Evolutionary conservation across 176 grass and related monocot species (phyloP).

Genomic region (Phoenix roebelenii): DNA sequence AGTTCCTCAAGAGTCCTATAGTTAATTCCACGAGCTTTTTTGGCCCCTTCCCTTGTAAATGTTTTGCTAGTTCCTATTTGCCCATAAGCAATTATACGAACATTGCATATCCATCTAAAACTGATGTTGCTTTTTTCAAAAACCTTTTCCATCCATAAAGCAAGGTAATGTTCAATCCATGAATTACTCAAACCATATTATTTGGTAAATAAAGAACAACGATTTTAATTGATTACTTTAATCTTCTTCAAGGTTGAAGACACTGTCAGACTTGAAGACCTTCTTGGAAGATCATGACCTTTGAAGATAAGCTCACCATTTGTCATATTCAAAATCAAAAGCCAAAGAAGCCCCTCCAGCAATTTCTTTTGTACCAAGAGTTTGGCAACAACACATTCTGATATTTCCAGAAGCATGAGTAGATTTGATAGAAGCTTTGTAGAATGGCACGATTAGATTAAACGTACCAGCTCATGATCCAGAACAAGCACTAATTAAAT

Average conservation of each 20-base stretch:
- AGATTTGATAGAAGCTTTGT: neutral
- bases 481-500: too few relatives aligned
- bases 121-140: slow-evolving; percentile 83
- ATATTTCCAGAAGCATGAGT: slow-evolving; percentile 56
- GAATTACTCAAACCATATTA: too few relatives aligned
- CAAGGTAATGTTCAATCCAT: neutral
- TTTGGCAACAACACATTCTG: slow-evolving; percentile 81
- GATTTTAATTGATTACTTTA: slow-evolving; percentile 44
- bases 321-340: slow-evolving; percentile 73
- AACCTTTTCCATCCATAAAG: slow-evolving; percentile 42
- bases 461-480: too few relatives aligned
- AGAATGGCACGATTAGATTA: too few relatives aligned
- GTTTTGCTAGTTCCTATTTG: slow-evolving; percentile 93
- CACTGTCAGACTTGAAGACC: slow-evolving; percentile 73
- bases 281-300: slow-evolving; percentile 82
- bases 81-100: slow-evolving; percentile 89
- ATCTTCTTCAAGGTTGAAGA: slow-evolving; percentile 68
- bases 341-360: slow-evolving; percentile 43
- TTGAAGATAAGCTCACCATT: slow-evolving; percentile 78
- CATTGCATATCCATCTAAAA: slow-evolving; percentile 85
- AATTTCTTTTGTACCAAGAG: slow-evolving; percentile 68
- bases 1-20: slow-evolving; percentile 79
- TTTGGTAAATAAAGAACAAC: neutral
- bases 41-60: slow-evolving; percentile 87
- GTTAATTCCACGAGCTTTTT: slow-evolving; percentile 74